These are phyloP conservation scores for Thuidium tamariscinum DNA, from an alignment of 225 moss, liverwort and hornwort genomes.

Conservation along the genomic window DNA sequence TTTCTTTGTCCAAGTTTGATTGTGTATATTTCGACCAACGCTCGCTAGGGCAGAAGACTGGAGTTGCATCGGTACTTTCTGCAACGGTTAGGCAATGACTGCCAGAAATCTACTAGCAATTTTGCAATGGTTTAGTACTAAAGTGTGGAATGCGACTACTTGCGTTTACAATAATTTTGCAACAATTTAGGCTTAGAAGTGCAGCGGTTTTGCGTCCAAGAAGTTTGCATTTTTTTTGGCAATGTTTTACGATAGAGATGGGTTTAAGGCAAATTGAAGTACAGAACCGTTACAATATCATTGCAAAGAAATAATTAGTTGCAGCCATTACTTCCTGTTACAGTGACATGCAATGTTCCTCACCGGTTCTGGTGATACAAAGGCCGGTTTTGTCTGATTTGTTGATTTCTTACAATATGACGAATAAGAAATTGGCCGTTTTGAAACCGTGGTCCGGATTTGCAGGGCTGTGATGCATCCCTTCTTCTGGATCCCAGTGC, in stretches of 20 bases:
- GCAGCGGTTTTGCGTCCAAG: neutral
- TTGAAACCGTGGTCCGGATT: neutral
- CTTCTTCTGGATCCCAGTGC: constrained; percentile 35
- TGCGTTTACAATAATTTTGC: too few species aligned
- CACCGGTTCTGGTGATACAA: neutral
- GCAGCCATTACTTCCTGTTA: neutral
- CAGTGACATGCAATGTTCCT: neutral
- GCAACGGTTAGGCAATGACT: neutral
- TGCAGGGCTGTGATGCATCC: constrained; percentile 78
- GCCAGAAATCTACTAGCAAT: neutral
- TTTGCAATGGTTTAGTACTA: neutral
- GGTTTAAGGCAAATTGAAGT: neutral
- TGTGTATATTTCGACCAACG: neutral
- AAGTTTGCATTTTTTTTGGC: neutral
- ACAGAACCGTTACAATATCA: neutral
- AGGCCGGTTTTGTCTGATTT: neutral
- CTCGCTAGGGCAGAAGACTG: neutral
- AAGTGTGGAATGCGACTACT: neutral
- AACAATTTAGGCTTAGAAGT: neutral
- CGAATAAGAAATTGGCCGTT: neutral
- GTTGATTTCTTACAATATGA: neutral
- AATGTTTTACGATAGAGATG: neutral
- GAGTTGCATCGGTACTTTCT: neutral
- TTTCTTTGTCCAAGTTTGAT: neutral
- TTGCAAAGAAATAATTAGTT: neutral